phyloP scores from a whole-genome alignment of 352 stramenopile genomes.

The Phytophthora citrophthora region DNA sequence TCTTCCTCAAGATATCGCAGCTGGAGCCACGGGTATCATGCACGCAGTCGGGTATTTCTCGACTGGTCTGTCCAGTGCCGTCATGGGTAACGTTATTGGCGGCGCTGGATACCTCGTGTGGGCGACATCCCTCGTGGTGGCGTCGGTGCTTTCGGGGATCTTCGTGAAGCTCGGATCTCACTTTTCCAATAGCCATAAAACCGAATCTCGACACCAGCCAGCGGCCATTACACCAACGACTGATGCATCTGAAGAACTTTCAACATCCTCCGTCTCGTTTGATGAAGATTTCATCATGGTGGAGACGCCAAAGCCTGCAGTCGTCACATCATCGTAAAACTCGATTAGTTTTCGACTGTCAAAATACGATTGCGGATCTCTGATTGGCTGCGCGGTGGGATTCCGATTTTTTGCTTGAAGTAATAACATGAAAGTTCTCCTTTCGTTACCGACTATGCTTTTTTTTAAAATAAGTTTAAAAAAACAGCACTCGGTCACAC shows the following conservation, averaged over 20 bases:
- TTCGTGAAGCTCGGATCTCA: slow-evolving; percentile 69
- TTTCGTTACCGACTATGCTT: too few relatives aligned
- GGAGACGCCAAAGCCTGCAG: slow-evolving; percentile 1
- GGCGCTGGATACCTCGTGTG: slow-evolving; percentile 62
- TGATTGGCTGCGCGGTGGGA: too few relatives aligned
- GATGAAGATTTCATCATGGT: slow-evolving; percentile 29
- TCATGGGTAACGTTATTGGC: slow-evolving; percentile 73
- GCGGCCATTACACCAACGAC: slow-evolving; percentile 12
- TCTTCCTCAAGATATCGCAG: slow-evolving; percentile 72
- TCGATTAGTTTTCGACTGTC: too few relatives aligned
- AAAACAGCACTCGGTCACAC: too few relatives aligned
- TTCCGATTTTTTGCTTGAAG: too few relatives aligned
- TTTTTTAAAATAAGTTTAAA: too few relatives aligned
- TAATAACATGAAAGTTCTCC: too few relatives aligned
- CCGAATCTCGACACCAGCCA: slow-evolving; percentile 36
- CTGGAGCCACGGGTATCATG: slow-evolving; percentile 68
- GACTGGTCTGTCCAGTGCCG: slow-evolving; percentile 61
- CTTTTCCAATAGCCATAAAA: slow-evolving; percentile 43
- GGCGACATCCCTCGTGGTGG: slow-evolving; percentile 61
- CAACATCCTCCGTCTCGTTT: slow-evolving; percentile 15
- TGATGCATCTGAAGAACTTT: slow-evolving; percentile 18
- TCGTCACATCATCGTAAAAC: too few relatives aligned
- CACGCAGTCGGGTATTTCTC: slow-evolving; percentile 73
- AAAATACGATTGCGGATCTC: too few relatives aligned
- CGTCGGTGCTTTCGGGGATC: slow-evolving; percentile 60